phyloP scores from a whole-genome alignment of 2,329 filamentous ascomycete genomes.

The Diaporthe citriasiana region DNA sequence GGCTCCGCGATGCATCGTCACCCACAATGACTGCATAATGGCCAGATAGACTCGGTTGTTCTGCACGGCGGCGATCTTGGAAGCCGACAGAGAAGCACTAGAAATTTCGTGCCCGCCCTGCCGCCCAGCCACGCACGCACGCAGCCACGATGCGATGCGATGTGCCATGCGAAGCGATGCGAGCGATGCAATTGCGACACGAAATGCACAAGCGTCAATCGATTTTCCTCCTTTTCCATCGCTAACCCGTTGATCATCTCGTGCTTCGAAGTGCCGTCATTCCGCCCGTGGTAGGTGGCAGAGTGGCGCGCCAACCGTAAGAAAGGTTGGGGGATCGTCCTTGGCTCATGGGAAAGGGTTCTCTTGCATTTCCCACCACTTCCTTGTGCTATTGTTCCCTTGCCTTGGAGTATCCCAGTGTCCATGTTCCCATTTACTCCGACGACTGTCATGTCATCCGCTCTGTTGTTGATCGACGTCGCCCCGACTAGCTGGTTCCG shows the following conservation, averaged over 20 bases:
- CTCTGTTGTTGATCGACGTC: conserved; percentile 13
- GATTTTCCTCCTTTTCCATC: background rate
- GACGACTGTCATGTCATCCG: background rate
- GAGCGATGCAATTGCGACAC: conserved; percentile 7
- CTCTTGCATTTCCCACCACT: background rate
- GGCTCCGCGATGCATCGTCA: background rate
- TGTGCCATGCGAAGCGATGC: conserved; percentile 3
- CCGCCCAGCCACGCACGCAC: background rate
- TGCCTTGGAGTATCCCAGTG: background rate
- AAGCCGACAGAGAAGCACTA: conserved; percentile 38
- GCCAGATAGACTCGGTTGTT: conserved; percentile 17
- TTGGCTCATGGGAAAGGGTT: conserved; percentile 28
- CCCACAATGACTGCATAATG: conserved; percentile 23
- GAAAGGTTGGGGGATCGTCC: conserved; percentile 5
- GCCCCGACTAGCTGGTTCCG: conserved; percentile 21
- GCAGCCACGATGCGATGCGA: conserved; percentile 14
- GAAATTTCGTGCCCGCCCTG: conserved; percentile 8
- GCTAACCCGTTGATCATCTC: conserved; percentile 12
- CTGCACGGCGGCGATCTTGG: conserved; percentile 39
- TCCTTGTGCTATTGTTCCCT: background rate
- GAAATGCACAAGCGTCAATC: conserved; percentile 2
- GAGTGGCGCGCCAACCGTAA: conserved; percentile 7
- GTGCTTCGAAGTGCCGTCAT: conserved; percentile 27
- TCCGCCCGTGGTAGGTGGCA: background rate
- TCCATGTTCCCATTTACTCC: background rate